phyloP scores from a whole-genome alignment of 225 moss, liverwort and hornwort species.

The Physcomitrellopsis africana region DNA sequence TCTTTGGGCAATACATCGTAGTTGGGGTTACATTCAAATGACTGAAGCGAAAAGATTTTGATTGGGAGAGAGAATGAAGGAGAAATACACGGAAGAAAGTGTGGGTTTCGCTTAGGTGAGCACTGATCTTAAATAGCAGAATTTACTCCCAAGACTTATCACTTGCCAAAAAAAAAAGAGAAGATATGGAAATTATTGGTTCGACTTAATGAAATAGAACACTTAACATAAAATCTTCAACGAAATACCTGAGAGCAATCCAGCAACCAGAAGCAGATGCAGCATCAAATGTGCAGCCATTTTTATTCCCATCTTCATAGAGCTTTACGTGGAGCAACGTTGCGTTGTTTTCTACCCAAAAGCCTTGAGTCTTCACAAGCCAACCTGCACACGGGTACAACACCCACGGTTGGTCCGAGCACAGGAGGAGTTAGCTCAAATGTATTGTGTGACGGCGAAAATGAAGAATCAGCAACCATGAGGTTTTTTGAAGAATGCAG shows the following conservation, averaged over 20 bases:
- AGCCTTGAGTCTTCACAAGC: constrained; percentile 8
- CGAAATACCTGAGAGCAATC: constrained; percentile 33
- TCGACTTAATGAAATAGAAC: neutral
- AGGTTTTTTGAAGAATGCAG: no score
- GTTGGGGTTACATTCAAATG: no score
- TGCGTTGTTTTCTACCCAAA: constrained; percentile 16
- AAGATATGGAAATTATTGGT: neutral
- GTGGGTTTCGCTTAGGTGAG: no score
- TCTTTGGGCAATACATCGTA: no score
- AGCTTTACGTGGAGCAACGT: neutral
- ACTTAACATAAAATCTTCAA: neutral
- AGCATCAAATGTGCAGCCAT: constrained; percentile 32
- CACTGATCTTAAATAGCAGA: no score
- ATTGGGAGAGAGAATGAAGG: no score
- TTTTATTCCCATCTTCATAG: neutral
- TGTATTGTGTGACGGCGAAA: neutral
- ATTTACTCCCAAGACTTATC: neutral
- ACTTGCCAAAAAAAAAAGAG: no score
- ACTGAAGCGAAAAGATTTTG: no score
- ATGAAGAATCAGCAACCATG: neutral
- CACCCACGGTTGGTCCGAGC: neutral
- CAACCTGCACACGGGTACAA: constrained; percentile 30
- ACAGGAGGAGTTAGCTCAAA: neutral
- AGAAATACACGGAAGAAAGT: no score
- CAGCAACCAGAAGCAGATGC: constrained; percentile 37